Evolutionary conservation across 2,329 filamentous ascomycete species (phyloP).

Genomic region (Fulvia fulva): DNA sequence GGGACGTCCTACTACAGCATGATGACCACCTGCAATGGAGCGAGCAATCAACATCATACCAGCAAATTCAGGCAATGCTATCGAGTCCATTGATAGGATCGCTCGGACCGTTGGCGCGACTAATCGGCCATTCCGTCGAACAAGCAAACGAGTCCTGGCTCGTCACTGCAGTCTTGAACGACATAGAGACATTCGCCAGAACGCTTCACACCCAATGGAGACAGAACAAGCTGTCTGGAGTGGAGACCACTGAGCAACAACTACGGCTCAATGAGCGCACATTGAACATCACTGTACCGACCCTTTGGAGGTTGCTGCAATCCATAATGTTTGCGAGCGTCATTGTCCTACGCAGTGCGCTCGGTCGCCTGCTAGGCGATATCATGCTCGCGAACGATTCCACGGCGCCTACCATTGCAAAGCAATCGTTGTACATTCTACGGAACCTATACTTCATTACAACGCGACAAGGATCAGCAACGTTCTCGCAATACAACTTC

Average conservation of each 20-base stretch:
- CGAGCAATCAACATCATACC: conserved; percentile 55
- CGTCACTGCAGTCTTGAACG: conserved; percentile 55
- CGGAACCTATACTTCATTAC: conserved; percentile 80
- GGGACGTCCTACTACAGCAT: conserved; percentile 58
- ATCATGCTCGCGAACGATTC: conserved; percentile 49
- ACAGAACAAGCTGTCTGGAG: conserved; percentile 65
- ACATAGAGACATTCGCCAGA: conserved; percentile 63
- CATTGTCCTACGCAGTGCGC: conserved; percentile 68
- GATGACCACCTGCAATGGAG: conserved; percentile 61
- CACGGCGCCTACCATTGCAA: conserved; percentile 63
- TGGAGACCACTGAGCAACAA: conserved; percentile 66
- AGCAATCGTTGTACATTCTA: conserved; percentile 68
- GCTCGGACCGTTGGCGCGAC: conserved; percentile 63
- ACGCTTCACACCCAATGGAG: conserved; percentile 69
- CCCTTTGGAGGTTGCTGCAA: conserved; percentile 71
- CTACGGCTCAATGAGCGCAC: conserved; percentile 63
- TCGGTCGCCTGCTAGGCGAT: conserved; percentile 62
- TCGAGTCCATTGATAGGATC: conserved; percentile 60
- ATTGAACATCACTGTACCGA: conserved; percentile 59
- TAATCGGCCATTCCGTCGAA: conserved; percentile 62
- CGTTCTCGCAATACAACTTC: conserved; percentile 81
- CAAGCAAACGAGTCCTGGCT: conserved; percentile 50
- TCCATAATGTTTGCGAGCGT: conserved; percentile 72
- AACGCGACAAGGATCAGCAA: conserved; percentile 64
- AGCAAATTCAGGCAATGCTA: conserved; percentile 55